phyloP scores from a whole-genome alignment of 2,329 filamentous ascomycete genomes.

The Colletotrichum lini region DNA sequence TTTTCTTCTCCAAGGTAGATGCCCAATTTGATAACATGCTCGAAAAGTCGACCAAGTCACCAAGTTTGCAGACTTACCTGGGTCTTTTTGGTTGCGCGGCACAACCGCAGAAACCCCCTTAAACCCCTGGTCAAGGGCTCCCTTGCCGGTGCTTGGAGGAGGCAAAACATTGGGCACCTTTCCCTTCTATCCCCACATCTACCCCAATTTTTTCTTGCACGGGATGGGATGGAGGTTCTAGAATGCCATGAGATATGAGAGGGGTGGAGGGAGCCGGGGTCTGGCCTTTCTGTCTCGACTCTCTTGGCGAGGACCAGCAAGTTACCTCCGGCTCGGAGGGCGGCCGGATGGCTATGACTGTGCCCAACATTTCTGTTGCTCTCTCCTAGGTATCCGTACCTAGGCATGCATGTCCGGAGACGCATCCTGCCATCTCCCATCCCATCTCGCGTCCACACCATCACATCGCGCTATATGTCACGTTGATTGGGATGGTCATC shows the following conservation, averaged over 20 bases:
- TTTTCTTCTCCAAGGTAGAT: neutral
- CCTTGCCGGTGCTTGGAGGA: slow-evolving; percentile 3
- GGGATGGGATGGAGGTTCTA: slow-evolving; percentile 33
- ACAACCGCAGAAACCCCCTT: neutral
- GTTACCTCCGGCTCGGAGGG: slow-evolving; percentile 24
- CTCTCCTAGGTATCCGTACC: too few relatives aligned
- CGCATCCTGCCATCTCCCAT: slow-evolving; percentile 8
- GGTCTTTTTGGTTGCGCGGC: too few relatives aligned
- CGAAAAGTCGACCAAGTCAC: neutral
- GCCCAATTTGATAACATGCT: neutral
- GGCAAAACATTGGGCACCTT: slow-evolving; percentile 24
- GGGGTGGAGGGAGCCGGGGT: slow-evolving; percentile 1
- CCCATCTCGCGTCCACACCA: slow-evolving; percentile 8
- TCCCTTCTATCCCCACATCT: slow-evolving; percentile 20
- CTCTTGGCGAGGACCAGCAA: neutral
- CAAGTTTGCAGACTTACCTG: too few relatives aligned
- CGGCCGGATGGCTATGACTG: neutral
- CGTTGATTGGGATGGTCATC: slow-evolving; percentile 22
- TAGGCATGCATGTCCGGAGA: neutral
- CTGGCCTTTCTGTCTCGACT: slow-evolving; percentile 12
- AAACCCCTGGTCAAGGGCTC: slow-evolving; percentile 7
- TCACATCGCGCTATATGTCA: slow-evolving; percentile 15
- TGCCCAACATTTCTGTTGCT: neutral
- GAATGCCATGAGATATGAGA: slow-evolving; percentile 20
- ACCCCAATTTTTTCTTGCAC: slow-evolving; percentile 31